These are phyloP conservation scores for Aciculosporium take DNA, from an alignment of 2,329 filamentous ascomycete genomes.

Conservation along the genomic window DNA sequence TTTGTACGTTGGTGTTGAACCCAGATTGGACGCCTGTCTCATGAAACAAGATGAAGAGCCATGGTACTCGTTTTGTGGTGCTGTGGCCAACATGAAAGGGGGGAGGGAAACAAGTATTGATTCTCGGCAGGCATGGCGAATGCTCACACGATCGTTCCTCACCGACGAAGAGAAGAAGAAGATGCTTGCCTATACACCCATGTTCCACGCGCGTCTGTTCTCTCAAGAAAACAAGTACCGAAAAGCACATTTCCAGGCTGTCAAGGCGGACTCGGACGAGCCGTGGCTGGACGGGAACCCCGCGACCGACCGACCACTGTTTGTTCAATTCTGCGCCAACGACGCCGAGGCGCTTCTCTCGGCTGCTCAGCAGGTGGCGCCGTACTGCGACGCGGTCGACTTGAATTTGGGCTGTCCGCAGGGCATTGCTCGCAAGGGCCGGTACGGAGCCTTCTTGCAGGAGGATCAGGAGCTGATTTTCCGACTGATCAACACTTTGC, in stretches of 20 bases:
- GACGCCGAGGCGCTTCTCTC: constrained; percentile 65
- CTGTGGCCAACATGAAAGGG: background rate
- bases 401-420: constrained; percentile 93
- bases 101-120: background rate
- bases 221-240: constrained; percentile 63
- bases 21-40: too few relatives aligned
- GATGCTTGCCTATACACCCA: constrained; percentile 82
- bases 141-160: constrained; percentile 89
- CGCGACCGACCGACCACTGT: constrained; percentile 68
- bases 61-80: background rate
- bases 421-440: constrained; percentile 79
- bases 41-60: background rate
- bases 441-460: constrained; percentile 89
- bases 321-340: constrained; percentile 94
- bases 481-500: constrained; percentile 68
- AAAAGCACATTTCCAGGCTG: constrained; percentile 65
- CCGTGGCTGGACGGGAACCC: constrained; percentile 78
- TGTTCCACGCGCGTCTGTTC: constrained; percentile 90
- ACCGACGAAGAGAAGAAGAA: constrained; percentile 46
- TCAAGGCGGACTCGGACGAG: constrained; percentile 20
- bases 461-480: constrained; percentile 79
- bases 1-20: constrained; percentile 53
- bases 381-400: constrained; percentile 89
- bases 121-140: constrained; percentile 70
- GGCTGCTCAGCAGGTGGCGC: constrained; percentile 64